Evolutionary conservation across 345 rosid genomes (phyloP), one percentile per base, ranked within the genome.

Genomic region (Aegle marmelos): DNA sequence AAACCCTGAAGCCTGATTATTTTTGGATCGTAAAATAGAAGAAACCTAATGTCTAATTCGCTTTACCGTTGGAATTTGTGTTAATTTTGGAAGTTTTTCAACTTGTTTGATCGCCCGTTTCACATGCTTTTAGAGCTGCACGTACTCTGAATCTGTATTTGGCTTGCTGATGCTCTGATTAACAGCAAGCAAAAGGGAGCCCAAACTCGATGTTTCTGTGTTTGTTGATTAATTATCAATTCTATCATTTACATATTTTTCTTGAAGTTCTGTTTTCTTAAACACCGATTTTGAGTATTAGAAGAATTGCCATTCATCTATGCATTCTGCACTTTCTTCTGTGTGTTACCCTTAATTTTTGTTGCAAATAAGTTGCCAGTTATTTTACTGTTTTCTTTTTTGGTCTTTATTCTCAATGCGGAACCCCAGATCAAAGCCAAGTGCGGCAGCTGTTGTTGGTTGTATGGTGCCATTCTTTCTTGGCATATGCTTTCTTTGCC

Each of bases 391-490:
- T 31, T 3, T 1, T 50, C 27, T 19, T 3, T 45, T 2, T 7
- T 2, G 25, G n/a, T 48, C 30, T 31, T 21, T 16, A 0, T 31
- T 68, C n/a, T 80, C 7, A n/a, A 2, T n/a, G 34, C 78, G 58
- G 45, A 58, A 70, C 57, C 57, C 53, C 88, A 96, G 99, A 80
- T 92, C 99, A 28, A 96, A 94, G 76, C 98, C 93, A 7, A 92
- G 99, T 84, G 77, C 90, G 67, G 97, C 98, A 19, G 97, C 98
- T 57, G 85, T 87, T 81, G 94, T 96, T 45, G 99, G 97, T 57
- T 96, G 99, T 86, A 94, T 96, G 95, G 89, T 90, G 92, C 99
- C 98, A 0, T 78, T 94, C 79, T 87, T 90, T 91, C 98, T 96
- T 68, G 99, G 98, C 41, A 61, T 82, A 66, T 96, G 99, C 88